Evolutionary conservation across 805 yeast genomes (phyloP).

Genomic region (Cyberlindnera sargentensis): DNA sequence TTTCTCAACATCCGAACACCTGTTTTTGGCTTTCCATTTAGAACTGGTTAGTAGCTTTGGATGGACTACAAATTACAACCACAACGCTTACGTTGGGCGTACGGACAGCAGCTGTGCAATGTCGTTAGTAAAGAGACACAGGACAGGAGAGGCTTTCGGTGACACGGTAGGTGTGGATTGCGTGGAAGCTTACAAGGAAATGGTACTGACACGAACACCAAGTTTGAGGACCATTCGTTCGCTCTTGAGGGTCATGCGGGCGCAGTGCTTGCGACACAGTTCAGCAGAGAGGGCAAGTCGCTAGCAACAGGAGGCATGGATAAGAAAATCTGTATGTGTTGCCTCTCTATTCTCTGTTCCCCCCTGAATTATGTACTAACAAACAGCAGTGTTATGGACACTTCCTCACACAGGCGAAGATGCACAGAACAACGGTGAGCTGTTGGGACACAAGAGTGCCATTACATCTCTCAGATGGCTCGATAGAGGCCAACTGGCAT

Average conservation of each 20-base stretch:
- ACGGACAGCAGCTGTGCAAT: constrained; percentile 6
- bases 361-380: not conserved
- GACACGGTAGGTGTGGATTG: constrained; percentile 10
- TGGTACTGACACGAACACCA: constrained; percentile 4
- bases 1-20: no score
- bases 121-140: constrained; percentile 32
- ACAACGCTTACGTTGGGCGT: no score
- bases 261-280: constrained; percentile 44
- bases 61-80: no score
- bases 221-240: constrained; percentile 19
- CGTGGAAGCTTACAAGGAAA: not conserved
- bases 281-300: constrained; percentile 42
- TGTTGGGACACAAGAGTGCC: constrained; percentile 57
- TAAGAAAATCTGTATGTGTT: constrained; percentile 28
- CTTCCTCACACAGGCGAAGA: constrained; percentile 18
- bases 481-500: constrained; percentile 36
- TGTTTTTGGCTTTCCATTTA: no score
- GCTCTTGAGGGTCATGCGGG: constrained; percentile 47
- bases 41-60: no score
- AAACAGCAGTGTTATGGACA: constrained; percentile 16
- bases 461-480: constrained; percentile 55
- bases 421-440: constrained; percentile 35
- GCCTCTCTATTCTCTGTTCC: no score
- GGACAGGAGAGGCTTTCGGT: constrained; percentile 6
- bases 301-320: constrained; percentile 64